phyloP scores from a whole-genome alignment of 495 filamentous ascomycete genomes.

The Aspergillus biplanus region DNA sequence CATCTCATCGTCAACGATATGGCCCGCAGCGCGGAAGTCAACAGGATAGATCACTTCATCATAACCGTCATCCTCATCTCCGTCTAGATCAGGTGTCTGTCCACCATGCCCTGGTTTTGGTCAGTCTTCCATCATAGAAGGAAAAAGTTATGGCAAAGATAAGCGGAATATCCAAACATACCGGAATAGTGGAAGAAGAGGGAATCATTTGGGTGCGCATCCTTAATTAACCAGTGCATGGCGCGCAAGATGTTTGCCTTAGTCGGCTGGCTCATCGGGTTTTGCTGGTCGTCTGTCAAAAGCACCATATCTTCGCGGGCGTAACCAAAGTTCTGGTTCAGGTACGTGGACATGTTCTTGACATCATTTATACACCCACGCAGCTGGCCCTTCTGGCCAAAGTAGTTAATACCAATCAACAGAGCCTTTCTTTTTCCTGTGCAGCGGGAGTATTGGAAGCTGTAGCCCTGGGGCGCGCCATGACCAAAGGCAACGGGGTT shows the following conservation, averaged over 20 bases:
- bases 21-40: slow-evolving; percentile 85
- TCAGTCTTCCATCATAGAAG: slow-evolving; percentile 6
- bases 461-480: slow-evolving; percentile 78
- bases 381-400: slow-evolving; percentile 87
- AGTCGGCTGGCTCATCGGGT: slow-evolving; percentile 94
- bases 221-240: slow-evolving; percentile 99
- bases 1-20: slow-evolving; percentile 99
- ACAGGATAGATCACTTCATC: slow-evolving; percentile 99
- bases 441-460: slow-evolving; percentile 90
- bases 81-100: slow-evolving; percentile 94
- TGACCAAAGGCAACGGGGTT: slow-evolving; percentile 66
- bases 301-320: slow-evolving; percentile 98
- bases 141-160: background rate
- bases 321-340: slow-evolving; percentile 91
- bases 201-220: slow-evolving; percentile 90
- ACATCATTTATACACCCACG: slow-evolving; percentile 98
- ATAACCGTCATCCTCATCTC: slow-evolving; percentile 93
- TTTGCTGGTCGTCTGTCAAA: slow-evolving; percentile 95
- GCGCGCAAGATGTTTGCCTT: slow-evolving; percentile 95
- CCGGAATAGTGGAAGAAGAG: slow-evolving; percentile 99
- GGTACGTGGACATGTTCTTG: slow-evolving; percentile 92
- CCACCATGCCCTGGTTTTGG: slow-evolving; percentile 78
- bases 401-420: slow-evolving; percentile 98
- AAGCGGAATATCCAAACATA: slow-evolving; percentile 42
- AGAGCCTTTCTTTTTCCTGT: slow-evolving; percentile 90